Evolutionary conservation across 192 early-diverging fungal genomes (phyloP).

Genomic region (Podila clonocystis): DNA sequence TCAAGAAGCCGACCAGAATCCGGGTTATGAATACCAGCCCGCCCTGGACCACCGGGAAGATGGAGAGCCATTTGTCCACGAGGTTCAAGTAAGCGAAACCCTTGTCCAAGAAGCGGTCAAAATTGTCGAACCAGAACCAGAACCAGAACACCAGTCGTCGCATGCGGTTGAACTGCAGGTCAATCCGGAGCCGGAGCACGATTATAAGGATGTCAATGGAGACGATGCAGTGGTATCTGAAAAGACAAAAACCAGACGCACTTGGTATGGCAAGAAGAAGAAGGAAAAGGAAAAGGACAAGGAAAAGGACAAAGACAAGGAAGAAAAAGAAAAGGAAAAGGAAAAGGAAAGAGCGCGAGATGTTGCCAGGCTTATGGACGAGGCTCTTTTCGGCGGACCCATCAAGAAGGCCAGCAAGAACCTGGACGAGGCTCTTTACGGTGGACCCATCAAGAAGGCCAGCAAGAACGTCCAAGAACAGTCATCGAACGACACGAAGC

Average conservation of each 20-base stretch:
- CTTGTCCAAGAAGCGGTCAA: too few species aligned
- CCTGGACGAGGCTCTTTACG: slow-evolving; percentile 40
- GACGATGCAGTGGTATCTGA: not conserved
- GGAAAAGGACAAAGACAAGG: slow-evolving; percentile 8
- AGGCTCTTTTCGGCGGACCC: slow-evolving; percentile 33
- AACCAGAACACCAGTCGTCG: not conserved
- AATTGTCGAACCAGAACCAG: not conserved
- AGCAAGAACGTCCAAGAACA: slow-evolving; percentile 7
- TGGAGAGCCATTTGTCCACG: too few species aligned
- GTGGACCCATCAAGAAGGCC: not conserved
- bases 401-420: not conserved
- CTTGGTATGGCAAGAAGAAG: slow-evolving; percentile 49
- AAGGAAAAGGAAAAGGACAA: slow-evolving; percentile 32
- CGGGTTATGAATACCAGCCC: too few species aligned
- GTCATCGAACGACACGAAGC: not conserved
- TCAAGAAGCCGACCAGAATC: too few species aligned
- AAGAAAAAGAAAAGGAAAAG: slow-evolving; percentile 4
- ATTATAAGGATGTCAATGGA: not conserved
- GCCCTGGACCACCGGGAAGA: too few species aligned
- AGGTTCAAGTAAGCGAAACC: too few species aligned
- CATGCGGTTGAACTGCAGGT: not conserved
- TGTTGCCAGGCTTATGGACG: slow-evolving; percentile 40
- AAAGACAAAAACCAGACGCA: slow-evolving; percentile 39
- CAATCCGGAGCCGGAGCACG: not conserved
- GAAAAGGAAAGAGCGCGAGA: not conserved